A percentile compares a stretch with the other conserved stretches of the same genome.
Conservation (phyloP, 139 green algal species). For the Zygnema circumcarinatum region DNA sequence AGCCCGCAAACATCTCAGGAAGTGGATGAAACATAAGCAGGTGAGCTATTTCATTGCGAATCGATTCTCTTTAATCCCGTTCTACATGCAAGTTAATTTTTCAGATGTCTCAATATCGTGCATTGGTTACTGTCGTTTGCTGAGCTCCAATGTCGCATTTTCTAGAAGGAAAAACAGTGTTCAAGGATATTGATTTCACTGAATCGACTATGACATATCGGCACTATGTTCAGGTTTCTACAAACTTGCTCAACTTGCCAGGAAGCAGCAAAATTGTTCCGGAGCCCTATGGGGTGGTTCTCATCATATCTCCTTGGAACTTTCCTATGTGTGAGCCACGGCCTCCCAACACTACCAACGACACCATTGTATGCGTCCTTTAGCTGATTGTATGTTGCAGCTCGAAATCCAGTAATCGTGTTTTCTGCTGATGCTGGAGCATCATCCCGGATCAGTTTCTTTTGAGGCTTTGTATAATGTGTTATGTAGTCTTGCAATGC, state of each 20-base stretch:
- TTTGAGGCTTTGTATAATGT: no score
- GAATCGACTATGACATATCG: not conserved
- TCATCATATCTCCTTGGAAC: slow-evolving; percentile 51
- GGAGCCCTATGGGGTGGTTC: slow-evolving; percentile 41
- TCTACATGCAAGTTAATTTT: not conserved
- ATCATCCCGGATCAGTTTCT: no score
- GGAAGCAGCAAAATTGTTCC: slow-evolving; percentile 19
- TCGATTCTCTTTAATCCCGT: not conserved
- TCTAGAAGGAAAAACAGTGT: not conserved
- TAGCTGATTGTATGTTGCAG: no score
- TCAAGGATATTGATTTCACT: not conserved
- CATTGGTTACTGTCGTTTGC: not conserved
- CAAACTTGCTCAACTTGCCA: slow-evolving; percentile 39
- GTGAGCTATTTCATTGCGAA: not conserved
- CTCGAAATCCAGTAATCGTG: not conserved
- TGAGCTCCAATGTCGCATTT: not conserved
- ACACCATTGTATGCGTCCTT: not conserved
- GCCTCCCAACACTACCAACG: not conserved
- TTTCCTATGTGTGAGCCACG: slow-evolving; percentile 33
- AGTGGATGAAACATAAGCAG: not conserved
- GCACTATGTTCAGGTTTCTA: slow-evolving; percentile 23
- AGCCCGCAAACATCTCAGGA: not conserved
- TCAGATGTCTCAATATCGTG: not conserved
- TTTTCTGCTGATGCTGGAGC: not conserved
- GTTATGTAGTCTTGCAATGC: no score